Evolutionary conservation across 352 stramenopile genomes (phyloP).

Genomic region (Phytopythium kandeliae): DNA sequence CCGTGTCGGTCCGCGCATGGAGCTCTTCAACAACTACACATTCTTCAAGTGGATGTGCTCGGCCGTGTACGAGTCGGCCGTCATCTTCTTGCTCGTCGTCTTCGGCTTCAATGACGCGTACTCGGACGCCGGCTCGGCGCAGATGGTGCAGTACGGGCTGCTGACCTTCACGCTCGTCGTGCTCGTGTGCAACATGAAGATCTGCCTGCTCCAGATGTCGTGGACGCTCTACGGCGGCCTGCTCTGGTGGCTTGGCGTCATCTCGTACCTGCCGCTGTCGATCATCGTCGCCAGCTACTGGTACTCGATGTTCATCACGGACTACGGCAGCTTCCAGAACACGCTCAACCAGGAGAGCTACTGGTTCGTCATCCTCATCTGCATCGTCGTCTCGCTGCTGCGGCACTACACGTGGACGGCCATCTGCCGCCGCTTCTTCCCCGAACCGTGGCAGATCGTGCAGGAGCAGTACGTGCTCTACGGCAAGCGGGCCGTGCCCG

Average conservation of each 20-base stretch:
- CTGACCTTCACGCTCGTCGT: slow-evolving; percentile 93
- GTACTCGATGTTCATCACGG: slow-evolving; percentile 49
- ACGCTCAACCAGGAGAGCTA: slow-evolving; percentile 54
- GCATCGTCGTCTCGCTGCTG: slow-evolving; percentile 43
- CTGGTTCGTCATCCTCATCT: slow-evolving; percentile 68
- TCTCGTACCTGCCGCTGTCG: slow-evolving; percentile 60
- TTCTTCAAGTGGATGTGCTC: slow-evolving; percentile 86
- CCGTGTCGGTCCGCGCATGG: slow-evolving; percentile 59
- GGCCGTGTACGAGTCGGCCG: slow-evolving; percentile 57
- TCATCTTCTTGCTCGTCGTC: slow-evolving; percentile 66
- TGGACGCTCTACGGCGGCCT: slow-evolving; percentile 46
- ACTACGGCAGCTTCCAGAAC: slow-evolving; percentile 76
- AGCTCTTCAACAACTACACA: slow-evolving; percentile 78
- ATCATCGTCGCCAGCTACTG: slow-evolving; percentile 62
- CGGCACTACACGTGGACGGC: slow-evolving; percentile 69
- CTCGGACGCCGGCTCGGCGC: slow-evolving; percentile 79
- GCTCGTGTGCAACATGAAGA: slow-evolving; percentile 92
- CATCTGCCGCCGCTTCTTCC: slow-evolving; percentile 72
- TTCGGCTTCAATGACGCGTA: slow-evolving; percentile 70
- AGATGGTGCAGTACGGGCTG: slow-evolving; percentile 89
- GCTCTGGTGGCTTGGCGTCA: slow-evolving; percentile 55
- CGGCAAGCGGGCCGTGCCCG: slow-evolving; percentile 11
- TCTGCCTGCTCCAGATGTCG: slow-evolving; percentile 74
- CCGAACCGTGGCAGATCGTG: slow-evolving; percentile 73
- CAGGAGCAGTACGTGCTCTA: slow-evolving; percentile 66